Evolutionary conservation across 2,329 filamentous ascomycete genomes (phyloP), one percentile per base, ranked within the genome.

Genomic region (Balansia obtecta): DNA sequence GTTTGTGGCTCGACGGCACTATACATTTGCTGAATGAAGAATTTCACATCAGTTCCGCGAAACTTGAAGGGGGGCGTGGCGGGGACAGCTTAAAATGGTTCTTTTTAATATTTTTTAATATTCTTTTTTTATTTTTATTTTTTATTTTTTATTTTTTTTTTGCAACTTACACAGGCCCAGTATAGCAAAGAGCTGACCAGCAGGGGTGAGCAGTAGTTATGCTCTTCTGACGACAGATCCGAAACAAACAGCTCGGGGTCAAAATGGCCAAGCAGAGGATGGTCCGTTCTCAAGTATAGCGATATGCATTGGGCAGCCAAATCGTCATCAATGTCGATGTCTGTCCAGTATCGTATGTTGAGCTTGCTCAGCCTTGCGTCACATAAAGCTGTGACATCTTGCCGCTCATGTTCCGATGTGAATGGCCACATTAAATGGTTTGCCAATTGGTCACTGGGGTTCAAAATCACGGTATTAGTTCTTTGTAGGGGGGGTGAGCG

Each of bases 191-290:
- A 57, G 42, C 63, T 61, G 11, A 70, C 63, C 0, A 70, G 52
- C 10, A 70, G 60, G 1, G 55, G 53, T 2, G 65, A 67, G 42
- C 67, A 70, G 46, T 61, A 62, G 0, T 55, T 52, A 2, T 48
- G 43, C 13, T 51, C 49, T 4, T 56, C 49, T 13, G 51, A 46
- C 3, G 65, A 51, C 2, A 70, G 54, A 48, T 69, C 62, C 10
- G 55, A 45, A 13, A 70, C 51, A 41, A 71, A 68, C 0, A 67
- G 52, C 6, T 61, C 46, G 1, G 64, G 53, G 27, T 67, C 58
- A 41, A 71, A 71, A 0, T 65, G 53, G 2, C 65, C 66, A 1
- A 71, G 53, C 1, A 70, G 55, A 2, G 66, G 64, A 47, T 70
- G 64, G 30, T 71, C 66, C 7, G 63, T 65, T 40, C 59, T 55